Evolutionary conservation across 73 alveolate genomes (phyloP), one percentile per base, ranked within the genome.

Genomic region (Blepharisma stoltei): DNA sequence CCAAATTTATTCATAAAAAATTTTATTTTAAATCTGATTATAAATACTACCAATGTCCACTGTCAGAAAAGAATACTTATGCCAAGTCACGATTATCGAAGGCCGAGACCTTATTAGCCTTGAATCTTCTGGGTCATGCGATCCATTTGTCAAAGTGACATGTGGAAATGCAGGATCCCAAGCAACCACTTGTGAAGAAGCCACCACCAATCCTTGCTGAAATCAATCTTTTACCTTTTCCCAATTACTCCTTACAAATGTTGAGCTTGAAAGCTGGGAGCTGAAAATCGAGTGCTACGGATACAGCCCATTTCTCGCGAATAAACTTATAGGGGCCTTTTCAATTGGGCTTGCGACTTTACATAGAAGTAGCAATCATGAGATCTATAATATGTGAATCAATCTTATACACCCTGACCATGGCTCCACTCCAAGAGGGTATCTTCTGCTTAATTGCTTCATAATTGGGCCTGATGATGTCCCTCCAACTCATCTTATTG

Each of bases 401-500:
- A 81, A 93, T 53, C 82, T 94, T 18, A 71, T 83, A 43, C 93
- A 94, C 76, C 93, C 91, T 6, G 94, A 94, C 14, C 53, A 73
- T 43, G 94, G 97, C 14, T 67, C 89, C 38, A 97, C 94, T 49
- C 89, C 96, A 5, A 78, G 93, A 76, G 99, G 99, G 0, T 88
- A 71, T 71, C 90, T 94, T 11, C 82, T 79, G 54, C 85, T 94
- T 32, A 84, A 94, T 6, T 87, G 95, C 73, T 94, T 84, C 76
- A 94, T 94, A 55, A 88, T 94, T 9, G 97, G 98, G 0, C 95
- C 97, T 5, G 94, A 90, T 18, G 99, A 94, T 78, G 81, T 90
- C 44, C 97, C 97, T 6, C 99, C 99, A 6, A 96, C 91, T 67
- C 99, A 94, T 87, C 94, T 85, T 70, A 84, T 79, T 54, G 94